A percentile compares a stretch with the other conserved stretches of the same genome.
Evolutionary conservation across 495 filamentous ascomycete genomes (phyloP).

Genomic region (Talaromyces wortmannii): DNA sequence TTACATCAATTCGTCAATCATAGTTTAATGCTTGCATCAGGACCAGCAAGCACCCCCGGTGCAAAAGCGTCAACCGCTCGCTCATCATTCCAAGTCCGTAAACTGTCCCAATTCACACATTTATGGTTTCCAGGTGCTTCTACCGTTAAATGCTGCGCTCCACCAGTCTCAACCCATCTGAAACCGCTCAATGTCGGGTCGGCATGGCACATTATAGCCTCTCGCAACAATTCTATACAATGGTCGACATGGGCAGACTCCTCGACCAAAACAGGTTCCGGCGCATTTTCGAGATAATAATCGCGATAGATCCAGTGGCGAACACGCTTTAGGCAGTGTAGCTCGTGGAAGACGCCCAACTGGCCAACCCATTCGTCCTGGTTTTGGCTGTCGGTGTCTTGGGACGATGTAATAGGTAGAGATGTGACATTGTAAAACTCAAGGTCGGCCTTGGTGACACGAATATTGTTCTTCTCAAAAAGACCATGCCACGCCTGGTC

Average conservation of each 20-base stretch:
- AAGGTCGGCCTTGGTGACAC: conserved; percentile 4
- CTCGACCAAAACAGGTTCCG: not conserved
- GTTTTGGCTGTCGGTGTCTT: not conserved
- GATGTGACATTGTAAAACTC: conserved; percentile 6
- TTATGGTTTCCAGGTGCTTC: conserved; percentile 10
- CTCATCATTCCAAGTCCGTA: conserved; percentile 2
- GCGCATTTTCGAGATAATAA: conserved; percentile 6
- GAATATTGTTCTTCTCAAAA: conserved; percentile 7
- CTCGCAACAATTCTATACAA: conserved; percentile 13
- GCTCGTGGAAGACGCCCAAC: conserved; percentile 9
- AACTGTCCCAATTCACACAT: conserved; percentile 10
- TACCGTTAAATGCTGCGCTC: not conserved
- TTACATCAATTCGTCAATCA: not conserved
- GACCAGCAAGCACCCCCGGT: not conserved
- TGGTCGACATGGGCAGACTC: conserved; percentile 10
- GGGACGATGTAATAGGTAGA: not conserved
- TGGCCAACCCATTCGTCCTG: conserved; percentile 3
- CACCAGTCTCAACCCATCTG: conserved; percentile 5
- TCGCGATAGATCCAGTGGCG: conserved; percentile 9
- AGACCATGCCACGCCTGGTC: conserved; percentile 7
- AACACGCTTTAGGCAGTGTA: conserved; percentile 12
- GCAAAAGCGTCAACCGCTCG: not conserved
- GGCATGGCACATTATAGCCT: conserved; percentile 9
- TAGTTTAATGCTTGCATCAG: not conserved
- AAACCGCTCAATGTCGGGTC: conserved; percentile 11